Conservation (phyloP, 2,329 filamentous ascomycete genomes). For the Epichloe glyceriae region DNA sequence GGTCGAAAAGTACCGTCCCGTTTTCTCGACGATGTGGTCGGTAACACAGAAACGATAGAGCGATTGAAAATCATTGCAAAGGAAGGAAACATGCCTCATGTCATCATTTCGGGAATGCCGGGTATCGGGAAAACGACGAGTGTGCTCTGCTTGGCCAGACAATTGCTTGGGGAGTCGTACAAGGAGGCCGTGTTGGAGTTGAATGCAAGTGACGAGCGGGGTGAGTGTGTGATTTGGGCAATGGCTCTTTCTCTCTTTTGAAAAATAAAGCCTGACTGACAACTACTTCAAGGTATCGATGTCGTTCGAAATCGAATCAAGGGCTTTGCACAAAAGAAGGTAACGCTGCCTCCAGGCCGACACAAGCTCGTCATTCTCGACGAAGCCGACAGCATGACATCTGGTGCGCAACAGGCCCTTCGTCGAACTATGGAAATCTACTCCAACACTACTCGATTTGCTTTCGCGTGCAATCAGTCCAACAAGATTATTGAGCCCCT, state of each 20-base stretch:
- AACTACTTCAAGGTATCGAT: constrained; percentile 57
- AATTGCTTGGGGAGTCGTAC: constrained; percentile 83
- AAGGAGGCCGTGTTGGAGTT: constrained; percentile 95
- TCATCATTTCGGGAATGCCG: constrained; percentile 99
- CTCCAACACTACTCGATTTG: constrained; percentile 88
- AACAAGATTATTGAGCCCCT: constrained; percentile 99
- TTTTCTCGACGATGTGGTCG: constrained; percentile 92
- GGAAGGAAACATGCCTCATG: constrained; percentile 97
- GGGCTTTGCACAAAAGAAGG: constrained; percentile 97
- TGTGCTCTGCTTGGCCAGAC: constrained; percentile 80
- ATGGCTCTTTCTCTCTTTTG: neutral
- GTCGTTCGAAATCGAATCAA: constrained; percentile 97
- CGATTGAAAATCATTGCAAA: constrained; percentile 95
- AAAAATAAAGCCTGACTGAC: neutral
- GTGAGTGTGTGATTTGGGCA: constrained; percentile 22
- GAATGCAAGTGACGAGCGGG: constrained; percentile 92
- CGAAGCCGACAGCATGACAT: constrained; percentile 97
- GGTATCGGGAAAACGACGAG: constrained; percentile 98
- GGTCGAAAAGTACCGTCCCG: constrained; percentile 96
- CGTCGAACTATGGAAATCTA: constrained; percentile 98
- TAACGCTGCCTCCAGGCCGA: constrained; percentile 76
- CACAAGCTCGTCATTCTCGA: constrained; percentile 97
- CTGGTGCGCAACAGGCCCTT: constrained; percentile 87
- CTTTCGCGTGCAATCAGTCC: constrained; percentile 95
- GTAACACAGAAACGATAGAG: constrained; percentile 95